Percentiles rank a stretch among this genome's conserved stretches.
Evolutionary conservation across 1,139 yeast species (phyloP).

Genomic region (Magnusiomyces ingens): DNA sequence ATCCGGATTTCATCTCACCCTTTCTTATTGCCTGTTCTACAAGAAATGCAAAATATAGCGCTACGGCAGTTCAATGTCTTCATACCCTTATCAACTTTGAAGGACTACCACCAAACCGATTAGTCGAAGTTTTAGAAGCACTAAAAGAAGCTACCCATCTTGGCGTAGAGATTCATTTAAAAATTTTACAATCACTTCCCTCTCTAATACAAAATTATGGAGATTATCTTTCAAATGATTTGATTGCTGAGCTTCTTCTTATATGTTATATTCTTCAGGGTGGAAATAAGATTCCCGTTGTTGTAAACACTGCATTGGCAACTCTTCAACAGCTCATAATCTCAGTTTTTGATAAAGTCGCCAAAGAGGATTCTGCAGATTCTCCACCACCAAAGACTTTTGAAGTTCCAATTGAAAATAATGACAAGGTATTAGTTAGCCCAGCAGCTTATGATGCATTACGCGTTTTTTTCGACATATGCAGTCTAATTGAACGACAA

Average conservation of each 20-base stretch:
- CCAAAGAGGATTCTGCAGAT: slow-evolving; percentile 34
- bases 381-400: slow-evolving; percentile 25
- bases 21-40: slow-evolving; percentile 67
- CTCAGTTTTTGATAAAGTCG: slow-evolving; percentile 63
- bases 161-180: slow-evolving; percentile 76
- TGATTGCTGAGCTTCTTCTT: slow-evolving; percentile 52
- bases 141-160: slow-evolving; percentile 67
- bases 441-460: slow-evolving; percentile 62
- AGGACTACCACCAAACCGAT: slow-evolving; percentile 47
- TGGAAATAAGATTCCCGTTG: slow-evolving; percentile 65
- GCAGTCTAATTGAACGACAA: slow-evolving; percentile 57
- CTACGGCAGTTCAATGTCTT: slow-evolving; percentile 64
- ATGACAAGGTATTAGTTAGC: slow-evolving; percentile 40
- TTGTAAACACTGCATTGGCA: slow-evolving; percentile 88
- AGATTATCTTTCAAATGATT: slow-evolving; percentile 45
- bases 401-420: slow-evolving; percentile 38
- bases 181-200: slow-evolving; percentile 81
- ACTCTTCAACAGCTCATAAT: slow-evolving; percentile 80
- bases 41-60: slow-evolving; percentile 64
- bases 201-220: slow-evolving; percentile 61
- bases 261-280: slow-evolving; percentile 70
- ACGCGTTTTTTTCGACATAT: slow-evolving; percentile 62
- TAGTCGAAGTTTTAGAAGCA: slow-evolving; percentile 55
- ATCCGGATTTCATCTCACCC: slow-evolving; percentile 57
- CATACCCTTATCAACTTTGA: slow-evolving; percentile 48